Conservation (phyloP, 2,329 filamentous ascomycete species). For the Hymenoscyphus linearis region DNA sequence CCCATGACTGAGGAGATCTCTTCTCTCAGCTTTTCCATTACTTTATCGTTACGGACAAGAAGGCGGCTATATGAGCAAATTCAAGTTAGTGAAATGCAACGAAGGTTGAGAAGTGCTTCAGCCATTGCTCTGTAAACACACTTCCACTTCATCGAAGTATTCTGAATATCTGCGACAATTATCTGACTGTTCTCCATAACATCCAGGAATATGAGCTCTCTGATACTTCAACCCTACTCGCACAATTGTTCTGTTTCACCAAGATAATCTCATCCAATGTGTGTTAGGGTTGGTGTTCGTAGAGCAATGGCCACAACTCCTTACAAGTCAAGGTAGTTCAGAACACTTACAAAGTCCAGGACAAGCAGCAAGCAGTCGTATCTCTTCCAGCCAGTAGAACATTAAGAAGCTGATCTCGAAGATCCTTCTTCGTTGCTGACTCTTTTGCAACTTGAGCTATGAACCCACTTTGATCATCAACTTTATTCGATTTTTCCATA, state of each 20-base stretch:
- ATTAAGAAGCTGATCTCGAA: slow-evolving; percentile 38
- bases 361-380: slow-evolving; percentile 42
- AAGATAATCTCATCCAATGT: no score
- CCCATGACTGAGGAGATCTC: slow-evolving; percentile 48
- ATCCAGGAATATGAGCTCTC: neutral
- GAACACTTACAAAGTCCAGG: slow-evolving; percentile 29
- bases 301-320: neutral
- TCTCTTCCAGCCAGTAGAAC: slow-evolving; percentile 52
- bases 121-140: neutral
- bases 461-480: slow-evolving; percentile 13
- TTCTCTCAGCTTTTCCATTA: slow-evolving; percentile 37
- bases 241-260: no score
- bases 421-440: slow-evolving; percentile 30
- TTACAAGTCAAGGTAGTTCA: no score
- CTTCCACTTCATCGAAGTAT: neutral
- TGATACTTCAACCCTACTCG: no score
- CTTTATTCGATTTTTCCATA: slow-evolving; percentile 27
- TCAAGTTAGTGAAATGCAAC: neutral
- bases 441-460: slow-evolving; percentile 12
- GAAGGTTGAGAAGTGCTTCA: neutral
- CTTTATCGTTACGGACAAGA: slow-evolving; percentile 38
- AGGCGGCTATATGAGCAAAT: slow-evolving; percentile 26
- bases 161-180: neutral
- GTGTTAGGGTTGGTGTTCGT: neutral
- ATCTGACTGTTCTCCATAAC: neutral